phyloP scores from a whole-genome alignment of 805 yeast genomes.

The Lipomyces sp. region DNA sequence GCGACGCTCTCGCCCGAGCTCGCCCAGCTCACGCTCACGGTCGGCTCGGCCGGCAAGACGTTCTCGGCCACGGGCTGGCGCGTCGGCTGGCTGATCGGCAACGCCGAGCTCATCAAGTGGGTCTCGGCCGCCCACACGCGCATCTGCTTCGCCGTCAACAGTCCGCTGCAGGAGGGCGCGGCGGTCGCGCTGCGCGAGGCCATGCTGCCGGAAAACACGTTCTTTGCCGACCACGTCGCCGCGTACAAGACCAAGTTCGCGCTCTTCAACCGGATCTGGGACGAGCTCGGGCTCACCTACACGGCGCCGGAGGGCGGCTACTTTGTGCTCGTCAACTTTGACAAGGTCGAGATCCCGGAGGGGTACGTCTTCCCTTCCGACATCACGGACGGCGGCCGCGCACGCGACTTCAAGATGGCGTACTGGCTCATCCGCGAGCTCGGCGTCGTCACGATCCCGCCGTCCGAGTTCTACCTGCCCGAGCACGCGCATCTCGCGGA shows the following conservation, averaged over 20 bases:
- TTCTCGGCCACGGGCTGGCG: conserved; percentile 99
- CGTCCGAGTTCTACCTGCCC: conserved; percentile 83
- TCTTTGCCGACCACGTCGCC: conserved; percentile 66
- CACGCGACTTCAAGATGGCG: conserved; percentile 83
- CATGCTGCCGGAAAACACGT: conserved; percentile 46
- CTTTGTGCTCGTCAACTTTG: conserved; percentile 82
- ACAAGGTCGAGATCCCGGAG: conserved; percentile 73
- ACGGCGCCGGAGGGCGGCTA: conserved; percentile 92
- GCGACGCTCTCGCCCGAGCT: conserved; percentile 80
- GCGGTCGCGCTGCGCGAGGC: conserved; percentile 73
- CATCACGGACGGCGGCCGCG: conserved; percentile 50
- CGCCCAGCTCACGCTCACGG: conserved; percentile 74
- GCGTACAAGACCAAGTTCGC: conserved; percentile 69
- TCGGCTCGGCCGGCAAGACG: conserved; percentile 96
- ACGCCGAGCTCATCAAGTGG: conserved; percentile 73
- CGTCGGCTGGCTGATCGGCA: conserved; percentile 92
- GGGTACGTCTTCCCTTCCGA: conserved; percentile 71
- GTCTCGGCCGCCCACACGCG: conserved; percentile 89
- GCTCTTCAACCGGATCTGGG: conserved; percentile 72
- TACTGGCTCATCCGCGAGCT: conserved; percentile 90
- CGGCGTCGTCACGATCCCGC: conserved; percentile 96
- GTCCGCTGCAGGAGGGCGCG: conserved; percentile 90
- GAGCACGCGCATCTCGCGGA: conserved; percentile 74
- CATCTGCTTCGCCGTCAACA: conserved; percentile 85
- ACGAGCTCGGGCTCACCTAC: conserved; percentile 83